Evolutionary conservation across 306 rosid genomes (phyloP).

Genomic region (Cucurbita pepo): DNA sequence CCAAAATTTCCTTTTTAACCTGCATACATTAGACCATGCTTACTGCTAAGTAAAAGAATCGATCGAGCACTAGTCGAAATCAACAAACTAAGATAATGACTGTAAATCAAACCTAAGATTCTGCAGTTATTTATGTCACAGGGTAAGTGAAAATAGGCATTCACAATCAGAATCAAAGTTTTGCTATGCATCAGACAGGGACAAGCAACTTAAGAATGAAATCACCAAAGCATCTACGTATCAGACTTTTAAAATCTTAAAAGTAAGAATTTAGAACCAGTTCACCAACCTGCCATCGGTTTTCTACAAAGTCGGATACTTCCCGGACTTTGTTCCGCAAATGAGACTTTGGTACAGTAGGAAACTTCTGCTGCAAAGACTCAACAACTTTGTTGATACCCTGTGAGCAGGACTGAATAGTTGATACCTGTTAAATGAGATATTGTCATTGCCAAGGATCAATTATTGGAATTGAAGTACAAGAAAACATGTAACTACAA

Average conservation of each 20-base stretch:
- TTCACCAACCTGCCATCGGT: conserved; percentile 65
- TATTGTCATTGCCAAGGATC: background rate
- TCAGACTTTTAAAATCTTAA: background rate
- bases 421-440: conserved; percentile 42
- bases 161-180: background rate
- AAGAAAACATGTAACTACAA: background rate
- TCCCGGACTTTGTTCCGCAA: conserved; percentile 72
- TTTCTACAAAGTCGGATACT: conserved; percentile 63
- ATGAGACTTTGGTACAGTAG: conserved; percentile 44
- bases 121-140: background rate
- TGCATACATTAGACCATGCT: conserved; percentile 17
- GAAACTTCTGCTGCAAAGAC: conserved; percentile 62
- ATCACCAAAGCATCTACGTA: background rate
- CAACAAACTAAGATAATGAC: background rate
- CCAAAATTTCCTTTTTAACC: conserved; percentile 76
- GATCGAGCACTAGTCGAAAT: background rate
- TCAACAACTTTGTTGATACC: conserved; percentile 57
- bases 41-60: conserved; percentile 1
- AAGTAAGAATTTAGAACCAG: background rate
- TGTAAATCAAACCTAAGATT: background rate
- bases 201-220: background rate
- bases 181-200: background rate
- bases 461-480: background rate
- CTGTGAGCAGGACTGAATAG: conserved; percentile 58
- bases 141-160: background rate